Conservation (phyloP, 2,329 filamentous ascomycete species). For the Penicillium sp. region DNA sequence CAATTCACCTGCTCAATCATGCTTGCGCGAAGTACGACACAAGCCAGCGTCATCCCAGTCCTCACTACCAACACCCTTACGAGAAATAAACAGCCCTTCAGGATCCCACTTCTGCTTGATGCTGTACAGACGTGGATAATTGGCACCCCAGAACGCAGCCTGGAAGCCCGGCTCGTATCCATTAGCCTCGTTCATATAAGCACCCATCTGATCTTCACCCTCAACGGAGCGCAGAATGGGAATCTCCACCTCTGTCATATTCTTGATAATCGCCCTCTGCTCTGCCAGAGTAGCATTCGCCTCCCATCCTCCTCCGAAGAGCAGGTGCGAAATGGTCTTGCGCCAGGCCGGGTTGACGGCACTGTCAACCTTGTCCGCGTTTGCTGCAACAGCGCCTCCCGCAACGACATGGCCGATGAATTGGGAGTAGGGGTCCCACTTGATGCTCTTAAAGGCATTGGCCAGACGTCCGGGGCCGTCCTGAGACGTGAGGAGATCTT, state of each 20-base stretch:
- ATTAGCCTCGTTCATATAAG: too few species aligned
- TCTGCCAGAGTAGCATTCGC: conserved; percentile 28
- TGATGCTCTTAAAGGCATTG: conserved; percentile 21
- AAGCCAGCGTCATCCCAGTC: too few species aligned
- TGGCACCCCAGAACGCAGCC: too few species aligned
- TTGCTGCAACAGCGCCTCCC: conserved; percentile 41
- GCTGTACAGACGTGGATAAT: too few species aligned
- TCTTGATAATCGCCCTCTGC: conserved; percentile 40
- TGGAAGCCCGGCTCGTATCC: too few species aligned
- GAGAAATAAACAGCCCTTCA: too few species aligned
- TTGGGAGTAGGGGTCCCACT: conserved; percentile 20
- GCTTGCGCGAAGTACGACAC: too few species aligned
- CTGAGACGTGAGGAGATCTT: conserved; percentile 31
- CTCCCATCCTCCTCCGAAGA: conserved; percentile 31
- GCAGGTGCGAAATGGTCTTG: conserved; percentile 45
- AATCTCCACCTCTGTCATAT: conserved; percentile 32
- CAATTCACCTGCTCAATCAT: too few species aligned
- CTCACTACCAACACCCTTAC: too few species aligned
- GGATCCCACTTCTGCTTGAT: too few species aligned
- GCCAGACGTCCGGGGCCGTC: conserved; percentile 14
- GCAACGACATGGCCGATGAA: conserved; percentile 36
- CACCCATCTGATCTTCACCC: too few species aligned
- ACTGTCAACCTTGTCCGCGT: conserved; percentile 42
- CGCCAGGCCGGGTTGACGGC: conserved; percentile 47
- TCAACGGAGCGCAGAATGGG: too few species aligned